These are phyloP conservation scores for Viola pubescens DNA, from an alignment of 441 rosid genomes.

Conservation along the genomic window DNA sequence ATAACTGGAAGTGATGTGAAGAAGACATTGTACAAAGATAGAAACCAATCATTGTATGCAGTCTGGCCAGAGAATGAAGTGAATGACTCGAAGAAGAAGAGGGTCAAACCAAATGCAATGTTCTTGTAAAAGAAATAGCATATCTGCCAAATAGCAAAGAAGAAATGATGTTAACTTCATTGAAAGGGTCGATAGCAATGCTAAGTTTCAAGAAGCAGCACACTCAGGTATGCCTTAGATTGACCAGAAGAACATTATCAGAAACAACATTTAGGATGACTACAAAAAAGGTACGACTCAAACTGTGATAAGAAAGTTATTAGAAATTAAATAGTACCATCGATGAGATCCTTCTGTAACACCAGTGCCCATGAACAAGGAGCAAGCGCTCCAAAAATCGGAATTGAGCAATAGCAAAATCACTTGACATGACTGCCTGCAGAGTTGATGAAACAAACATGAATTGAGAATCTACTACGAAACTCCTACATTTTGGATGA, in stretches of 20 bases:
- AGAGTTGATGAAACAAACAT: constrained; percentile 11
- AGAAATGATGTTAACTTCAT: constrained; percentile 9
- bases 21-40: constrained; percentile 76
- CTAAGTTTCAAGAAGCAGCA: neutral
- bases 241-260: neutral
- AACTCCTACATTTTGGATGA: neutral
- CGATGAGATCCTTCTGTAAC: constrained; percentile 84
- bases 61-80: constrained; percentile 86
- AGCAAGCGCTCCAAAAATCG: constrained; percentile 75
- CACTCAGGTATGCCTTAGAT: neutral
- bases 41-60: constrained; percentile 83
- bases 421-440: constrained; percentile 95
- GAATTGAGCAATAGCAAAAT: constrained; percentile 80
- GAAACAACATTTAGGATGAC: no score
- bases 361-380: constrained; percentile 96
- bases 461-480: constrained; percentile 7
- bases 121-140: constrained; percentile 99
- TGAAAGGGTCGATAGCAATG: neutral
- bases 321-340: constrained; percentile 41
- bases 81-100: constrained; percentile 79
- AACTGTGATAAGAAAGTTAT: no score
- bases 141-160: constrained; percentile 42
- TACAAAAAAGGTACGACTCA: no score
- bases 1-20: constrained; percentile 96
- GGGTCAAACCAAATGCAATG: constrained; percentile 76